phyloP scores from a whole-genome alignment of 305 asterid genomes.

The Galium porrigens region DNA sequence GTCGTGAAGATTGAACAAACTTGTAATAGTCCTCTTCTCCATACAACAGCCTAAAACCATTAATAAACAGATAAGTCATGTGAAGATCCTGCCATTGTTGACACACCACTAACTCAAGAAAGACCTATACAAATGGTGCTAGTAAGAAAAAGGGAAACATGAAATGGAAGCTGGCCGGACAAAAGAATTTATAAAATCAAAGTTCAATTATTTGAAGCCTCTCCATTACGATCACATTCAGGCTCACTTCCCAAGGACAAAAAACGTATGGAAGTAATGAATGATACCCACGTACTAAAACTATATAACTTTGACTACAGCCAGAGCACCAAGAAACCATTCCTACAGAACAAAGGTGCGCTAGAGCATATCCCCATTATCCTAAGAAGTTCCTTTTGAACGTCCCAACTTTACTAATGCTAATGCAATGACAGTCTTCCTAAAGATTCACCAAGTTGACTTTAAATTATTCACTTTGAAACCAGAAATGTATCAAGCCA shows the following conservation, averaged over 20 bases:
- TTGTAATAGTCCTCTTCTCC: conserved; percentile 54
- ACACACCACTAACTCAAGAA: not conserved
- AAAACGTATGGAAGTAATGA: not conserved
- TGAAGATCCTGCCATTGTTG: not conserved
- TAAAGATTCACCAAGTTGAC: not conserved
- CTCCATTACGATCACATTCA: not conserved
- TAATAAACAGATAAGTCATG: conserved; percentile 4
- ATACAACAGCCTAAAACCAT: conserved; percentile 36
- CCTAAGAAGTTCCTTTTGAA: not conserved
- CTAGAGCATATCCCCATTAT: not conserved
- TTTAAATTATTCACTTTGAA: not conserved
- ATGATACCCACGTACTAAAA: not conserved
- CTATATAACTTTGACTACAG: not conserved
- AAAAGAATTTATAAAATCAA: not conserved
- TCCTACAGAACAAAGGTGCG: not conserved
- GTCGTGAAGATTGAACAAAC: conserved; percentile 26
- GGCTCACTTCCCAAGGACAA: too few species aligned
- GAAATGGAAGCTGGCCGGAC: not conserved
- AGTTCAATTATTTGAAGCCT: too few species aligned
- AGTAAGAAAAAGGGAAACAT: not conserved
- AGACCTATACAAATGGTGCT: not conserved
- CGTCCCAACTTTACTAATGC: not conserved
- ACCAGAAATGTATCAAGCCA: not conserved
- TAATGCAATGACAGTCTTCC: not conserved
- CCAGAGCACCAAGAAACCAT: not conserved